Evolutionary conservation across 2,329 filamentous ascomycete genomes (phyloP), one percentile per base, ranked within the genome.

Genomic region (Akanthomyces dipterigenus): DNA sequence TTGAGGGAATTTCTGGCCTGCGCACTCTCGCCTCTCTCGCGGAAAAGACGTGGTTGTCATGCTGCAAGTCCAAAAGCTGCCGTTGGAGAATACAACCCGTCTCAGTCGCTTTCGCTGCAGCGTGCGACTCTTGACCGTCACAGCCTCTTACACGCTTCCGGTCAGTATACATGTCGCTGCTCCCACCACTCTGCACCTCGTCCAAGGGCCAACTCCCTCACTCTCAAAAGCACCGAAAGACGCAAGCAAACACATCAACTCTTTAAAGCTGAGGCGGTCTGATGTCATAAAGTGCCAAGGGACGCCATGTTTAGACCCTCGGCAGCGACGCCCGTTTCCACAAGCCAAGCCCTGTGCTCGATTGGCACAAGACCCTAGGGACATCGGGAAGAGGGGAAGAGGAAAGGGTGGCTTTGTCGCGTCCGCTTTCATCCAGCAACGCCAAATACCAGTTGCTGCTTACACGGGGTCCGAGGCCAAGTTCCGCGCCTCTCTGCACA

Each of bases 281-380:
- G 43, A 61, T 61, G 49, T 61, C 58, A 61, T 60, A 38, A 31
- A 38, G 48, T 60, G 57, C 26, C 38, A 53, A 60, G 57, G 26
- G 56, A 49, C 16, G 16, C 40, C 28, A 40, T 11, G 31, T 18
- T 34, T n/a, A 53, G 56, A 53, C 56, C 57, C 24, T 60, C 58
- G 58, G 58, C 58, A 60, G 42, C 58, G 31, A 38, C 49, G 48
- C 58, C 58, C 58, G 58, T 60, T 60, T 18, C 58, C 58, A 60
- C 58, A 55, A 48, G 28, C 50, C 58, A 60, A 54, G 49, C 58
- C 58, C 40, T 54, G 49, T 24, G 3, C 28, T 49, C 58, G 49
- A 55, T 55, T 43, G 48, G 56, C 54, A 56, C n/a, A 24, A 5
- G 48, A 36, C 48, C 48, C 54, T 56, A 48, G 51, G 51, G 54